Conservation (phyloP, 2,329 filamentous ascomycete genomes). For the Bipolaris sorokiniana region DNA sequence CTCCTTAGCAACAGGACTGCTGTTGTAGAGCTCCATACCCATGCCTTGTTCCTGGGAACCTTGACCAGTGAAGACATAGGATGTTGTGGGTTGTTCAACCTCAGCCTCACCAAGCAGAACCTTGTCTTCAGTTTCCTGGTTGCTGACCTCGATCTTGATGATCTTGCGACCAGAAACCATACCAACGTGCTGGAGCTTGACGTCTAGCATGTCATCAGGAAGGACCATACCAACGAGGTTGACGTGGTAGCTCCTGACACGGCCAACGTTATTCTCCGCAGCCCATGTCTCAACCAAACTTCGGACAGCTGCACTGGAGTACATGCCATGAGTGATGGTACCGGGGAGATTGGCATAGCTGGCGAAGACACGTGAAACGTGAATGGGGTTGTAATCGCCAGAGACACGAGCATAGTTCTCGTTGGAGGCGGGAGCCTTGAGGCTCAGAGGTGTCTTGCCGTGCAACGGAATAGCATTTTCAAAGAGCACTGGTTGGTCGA, state of each 20-base stretch:
- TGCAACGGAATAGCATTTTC: slow-evolving; percentile 96
- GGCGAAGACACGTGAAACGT: slow-evolving; percentile 95
- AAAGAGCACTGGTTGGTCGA: slow-evolving; percentile 96
- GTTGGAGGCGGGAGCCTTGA: slow-evolving; percentile 93
- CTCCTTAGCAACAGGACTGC: slow-evolving; percentile 91
- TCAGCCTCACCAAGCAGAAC: slow-evolving; percentile 94
- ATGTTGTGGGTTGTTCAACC: slow-evolving; percentile 94
- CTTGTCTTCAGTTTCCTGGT: slow-evolving; percentile 95
- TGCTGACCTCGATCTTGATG: slow-evolving; percentile 96
- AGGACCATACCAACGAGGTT: slow-evolving; percentile 98
- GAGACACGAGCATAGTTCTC: slow-evolving; percentile 98
- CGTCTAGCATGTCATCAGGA: slow-evolving; percentile 91
- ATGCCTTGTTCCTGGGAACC: slow-evolving; percentile 99
- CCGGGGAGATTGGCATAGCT: slow-evolving; percentile 94
- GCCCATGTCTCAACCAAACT: slow-evolving; percentile 98
- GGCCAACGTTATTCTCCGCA: slow-evolving; percentile 96
- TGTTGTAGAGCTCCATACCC: slow-evolving; percentile 98
- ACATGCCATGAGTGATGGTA: slow-evolving; percentile 99
- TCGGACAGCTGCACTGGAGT: slow-evolving; percentile 94
- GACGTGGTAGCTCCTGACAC: slow-evolving; percentile 96
- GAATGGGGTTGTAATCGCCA: slow-evolving; percentile 98
- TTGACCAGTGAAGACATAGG: slow-evolving; percentile 98
- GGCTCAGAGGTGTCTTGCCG: slow-evolving; percentile 84
- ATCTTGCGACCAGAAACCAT: slow-evolving; percentile 99
- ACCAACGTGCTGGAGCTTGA: slow-evolving; percentile 93